Conservation (phyloP, 2,329 filamentous ascomycete genomes). For the Aspergillus sp. region DNA sequence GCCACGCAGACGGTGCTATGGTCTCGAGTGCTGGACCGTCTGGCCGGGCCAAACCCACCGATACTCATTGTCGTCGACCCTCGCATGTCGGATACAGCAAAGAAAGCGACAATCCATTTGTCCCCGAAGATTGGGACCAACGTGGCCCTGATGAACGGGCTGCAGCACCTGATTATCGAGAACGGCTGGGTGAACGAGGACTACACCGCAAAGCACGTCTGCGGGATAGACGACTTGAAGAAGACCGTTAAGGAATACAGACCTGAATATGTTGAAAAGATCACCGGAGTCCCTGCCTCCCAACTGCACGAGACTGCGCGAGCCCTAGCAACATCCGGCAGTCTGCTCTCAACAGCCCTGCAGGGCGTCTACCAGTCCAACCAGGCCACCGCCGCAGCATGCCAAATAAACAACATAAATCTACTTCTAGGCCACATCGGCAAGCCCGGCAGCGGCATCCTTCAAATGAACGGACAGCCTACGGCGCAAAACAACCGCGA, state of each 20-base stretch:
- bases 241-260: slow-evolving; percentile 32
- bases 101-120: slow-evolving; percentile 36
- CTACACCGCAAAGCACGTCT: slow-evolving; percentile 29
- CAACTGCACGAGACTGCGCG: slow-evolving; percentile 32
- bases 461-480: slow-evolving; percentile 44
- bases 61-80: slow-evolving; percentile 40
- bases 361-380: slow-evolving; percentile 45
- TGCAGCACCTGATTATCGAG: slow-evolving; percentile 39
- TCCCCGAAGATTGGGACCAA: slow-evolving; percentile 39
- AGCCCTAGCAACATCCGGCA: slow-evolving; percentile 33
- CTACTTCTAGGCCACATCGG: slow-evolving; percentile 38
- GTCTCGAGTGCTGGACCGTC: slow-evolving; percentile 36
- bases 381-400: slow-evolving; percentile 42
- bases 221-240: slow-evolving; percentile 29
- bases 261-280: slow-evolving; percentile 32
- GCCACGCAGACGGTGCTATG: slow-evolving; percentile 41
- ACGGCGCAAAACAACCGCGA: slow-evolving; percentile 44
- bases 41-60: slow-evolving; percentile 37
- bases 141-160: slow-evolving; percentile 39
- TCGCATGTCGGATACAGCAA: slow-evolving; percentile 33
- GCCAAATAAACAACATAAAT: slow-evolving; percentile 45
- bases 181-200: slow-evolving; percentile 37
- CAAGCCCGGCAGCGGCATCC: slow-evolving; percentile 35
- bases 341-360: slow-evolving; percentile 38
- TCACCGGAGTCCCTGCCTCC: slow-evolving; percentile 34